Evolutionary conservation across 352 stramenopile species (phyloP).

Genomic region (Globisporangium rhizosaccharum): DNA sequence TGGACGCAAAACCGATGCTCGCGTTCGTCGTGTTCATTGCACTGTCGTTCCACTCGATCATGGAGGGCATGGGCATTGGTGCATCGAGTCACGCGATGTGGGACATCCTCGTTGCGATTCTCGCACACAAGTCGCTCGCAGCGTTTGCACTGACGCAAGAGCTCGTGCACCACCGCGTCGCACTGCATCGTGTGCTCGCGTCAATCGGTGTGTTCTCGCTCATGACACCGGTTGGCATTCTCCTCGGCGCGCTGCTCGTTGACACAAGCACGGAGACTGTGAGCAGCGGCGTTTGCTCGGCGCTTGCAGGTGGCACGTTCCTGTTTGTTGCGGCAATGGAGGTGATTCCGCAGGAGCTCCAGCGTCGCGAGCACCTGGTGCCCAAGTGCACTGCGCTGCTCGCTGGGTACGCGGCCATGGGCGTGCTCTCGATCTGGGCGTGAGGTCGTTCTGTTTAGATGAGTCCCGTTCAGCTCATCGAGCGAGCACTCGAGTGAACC

Average conservation of each 20-base stretch:
- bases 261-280: constrained; percentile 35
- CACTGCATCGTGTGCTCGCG: constrained; percentile 27
- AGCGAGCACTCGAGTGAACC: background rate
- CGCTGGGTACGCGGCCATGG: constrained; percentile 54
- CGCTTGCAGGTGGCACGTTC: constrained; percentile 76
- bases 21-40: constrained; percentile 74
- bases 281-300: constrained; percentile 58
- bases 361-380: constrained; percentile 39
- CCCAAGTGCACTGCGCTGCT: constrained; percentile 56
- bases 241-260: constrained; percentile 51
- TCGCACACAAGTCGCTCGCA: constrained; percentile 81
- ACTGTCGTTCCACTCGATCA: constrained; percentile 81
- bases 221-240: constrained; percentile 72
- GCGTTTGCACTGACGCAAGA: constrained; percentile 71
- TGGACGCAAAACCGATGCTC: constrained; percentile 53
- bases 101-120: constrained; percentile 73
- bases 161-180: constrained; percentile 55
- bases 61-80: constrained; percentile 82
- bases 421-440: constrained; percentile 66
- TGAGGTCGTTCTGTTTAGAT: constrained; percentile 9
- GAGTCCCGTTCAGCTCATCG: no score
- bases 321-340: constrained; percentile 79
- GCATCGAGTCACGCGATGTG: constrained; percentile 50
- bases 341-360: constrained; percentile 75
- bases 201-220: constrained; percentile 58